Evolutionary conservation across 2,329 filamentous ascomycete genomes (phyloP).

Genomic region (Westerdykella sp.): DNA sequence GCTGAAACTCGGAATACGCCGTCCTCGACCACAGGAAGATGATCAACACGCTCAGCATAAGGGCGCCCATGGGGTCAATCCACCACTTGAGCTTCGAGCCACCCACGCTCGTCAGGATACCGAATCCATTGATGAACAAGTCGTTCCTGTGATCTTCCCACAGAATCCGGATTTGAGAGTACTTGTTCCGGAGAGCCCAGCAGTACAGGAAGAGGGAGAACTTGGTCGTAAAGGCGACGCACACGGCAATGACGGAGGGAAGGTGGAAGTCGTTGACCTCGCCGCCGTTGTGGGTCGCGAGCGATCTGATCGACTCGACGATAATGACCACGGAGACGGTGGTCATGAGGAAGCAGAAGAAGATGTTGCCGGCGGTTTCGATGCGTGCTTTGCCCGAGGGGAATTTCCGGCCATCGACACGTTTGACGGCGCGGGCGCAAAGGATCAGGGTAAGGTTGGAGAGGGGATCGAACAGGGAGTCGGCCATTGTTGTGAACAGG

Average conservation of each 20-base stretch:
- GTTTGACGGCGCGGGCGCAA: slow-evolving; percentile 79
- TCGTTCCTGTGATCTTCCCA: slow-evolving; percentile 98
- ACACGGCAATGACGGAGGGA: slow-evolving; percentile 78
- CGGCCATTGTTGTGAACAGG: slow-evolving; percentile 95
- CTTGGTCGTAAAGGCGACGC: slow-evolving; percentile 79
- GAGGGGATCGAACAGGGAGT: slow-evolving; percentile 86
- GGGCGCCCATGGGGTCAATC: slow-evolving; percentile 89
- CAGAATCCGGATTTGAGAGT: slow-evolving; percentile 83
- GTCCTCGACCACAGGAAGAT: slow-evolving; percentile 76
- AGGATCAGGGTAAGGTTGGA: slow-evolving; percentile 84
- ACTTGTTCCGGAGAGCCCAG: slow-evolving; percentile 82
- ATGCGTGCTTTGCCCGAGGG: slow-evolving; percentile 90
- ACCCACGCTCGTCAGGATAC: slow-evolving; percentile 84
- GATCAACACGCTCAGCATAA: slow-evolving; percentile 74
- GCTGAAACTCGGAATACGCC: slow-evolving; percentile 80
- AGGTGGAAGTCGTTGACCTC: slow-evolving; percentile 63
- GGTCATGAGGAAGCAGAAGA: slow-evolving; percentile 95
- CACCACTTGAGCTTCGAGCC: slow-evolving; percentile 87
- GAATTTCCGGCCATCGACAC: slow-evolving; percentile 78
- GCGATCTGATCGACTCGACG: slow-evolving; percentile 71
- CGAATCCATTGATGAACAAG: slow-evolving; percentile 91
- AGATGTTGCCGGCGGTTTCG: slow-evolving; percentile 92
- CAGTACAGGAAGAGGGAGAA: slow-evolving; percentile 82
- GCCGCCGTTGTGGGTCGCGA: slow-evolving; percentile 47
- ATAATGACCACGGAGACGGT: slow-evolving; percentile 88